A percentile compares a stretch with the other conserved stretches of the same genome.
Evolutionary conservation across 2,329 filamentous ascomycete genomes (phyloP).

Genomic region (Cucurbitaria berberidis): DNA sequence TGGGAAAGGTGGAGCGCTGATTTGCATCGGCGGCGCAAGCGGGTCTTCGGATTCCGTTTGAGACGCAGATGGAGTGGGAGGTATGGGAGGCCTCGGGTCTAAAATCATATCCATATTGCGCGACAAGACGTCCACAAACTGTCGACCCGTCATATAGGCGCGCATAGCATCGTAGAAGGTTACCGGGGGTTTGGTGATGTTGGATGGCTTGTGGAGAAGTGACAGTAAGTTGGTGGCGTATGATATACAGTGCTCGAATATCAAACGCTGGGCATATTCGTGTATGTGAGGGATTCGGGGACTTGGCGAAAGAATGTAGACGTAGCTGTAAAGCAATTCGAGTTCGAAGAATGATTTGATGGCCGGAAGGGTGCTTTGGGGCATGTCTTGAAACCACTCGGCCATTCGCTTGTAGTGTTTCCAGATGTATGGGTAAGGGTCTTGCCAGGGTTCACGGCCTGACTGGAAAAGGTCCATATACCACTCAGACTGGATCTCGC

Average conservation of each 20-base stretch:
- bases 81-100: slow-evolving; percentile 50
- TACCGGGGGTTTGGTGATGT: slow-evolving; percentile 68
- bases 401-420: slow-evolving; percentile 76
- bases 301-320: slow-evolving; percentile 85
- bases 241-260: slow-evolving; percentile 85
- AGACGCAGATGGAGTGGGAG: slow-evolving; percentile 43
- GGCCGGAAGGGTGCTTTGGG: slow-evolving; percentile 66
- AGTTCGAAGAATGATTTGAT: slow-evolving; percentile 82
- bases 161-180: slow-evolving; percentile 89
- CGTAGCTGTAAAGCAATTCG: slow-evolving; percentile 87
- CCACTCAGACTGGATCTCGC: slow-evolving; percentile 85
- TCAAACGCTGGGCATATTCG: slow-evolving; percentile 77
- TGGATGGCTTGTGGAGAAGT: slow-evolving; percentile 61
- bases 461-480: slow-evolving; percentile 89
- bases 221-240: slow-evolving; percentile 78
- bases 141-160: slow-evolving; percentile 71
- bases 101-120: slow-evolving; percentile 58
- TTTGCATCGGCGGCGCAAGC: slow-evolving; percentile 39
- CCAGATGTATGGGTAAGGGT: slow-evolving; percentile 76
- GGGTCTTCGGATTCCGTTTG: slow-evolving; percentile 43
- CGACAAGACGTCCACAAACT: slow-evolving; percentile 63
- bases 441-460: slow-evolving; percentile 69
- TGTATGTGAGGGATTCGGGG: slow-evolving; percentile 73
- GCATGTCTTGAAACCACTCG: slow-evolving; percentile 81
- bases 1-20: slow-evolving; percentile 43